Evolutionary conservation across 495 filamentous ascomycete genomes (phyloP), one percentile per base, ranked within the genome.

Genomic region (Astrothelium macrocarpum): DNA sequence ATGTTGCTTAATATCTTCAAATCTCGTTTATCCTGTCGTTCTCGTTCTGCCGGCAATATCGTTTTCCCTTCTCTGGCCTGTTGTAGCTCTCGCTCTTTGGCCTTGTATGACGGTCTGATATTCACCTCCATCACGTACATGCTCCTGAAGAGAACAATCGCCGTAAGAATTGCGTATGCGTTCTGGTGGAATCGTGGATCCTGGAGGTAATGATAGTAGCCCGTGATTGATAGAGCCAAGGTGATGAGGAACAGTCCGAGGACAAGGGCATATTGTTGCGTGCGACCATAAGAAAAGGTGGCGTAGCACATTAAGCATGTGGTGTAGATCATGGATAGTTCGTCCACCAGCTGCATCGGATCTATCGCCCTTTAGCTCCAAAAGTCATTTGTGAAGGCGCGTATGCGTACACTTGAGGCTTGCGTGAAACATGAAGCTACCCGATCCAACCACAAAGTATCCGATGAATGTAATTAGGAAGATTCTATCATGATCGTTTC

Each of bases 241-340:
- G 77, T 77, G 34, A 85, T 59, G 32, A 94, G 79, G n/a, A 72
- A 78, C 0, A 82, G 26, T 11, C 78, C 92, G 45, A 96, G 77
- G 60, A 82, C 61, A 3, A 81, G 58, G 9, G 83, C 80, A 39
- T 86, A 77, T n/a, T 62, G 66, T 12, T 70, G 67, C 4, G 90
- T 78, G 64, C 81, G 80, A 4, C 79, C 83, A 75, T 93, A 88
- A 11, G 88, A 85, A 73, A 96, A 94, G 23, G 89, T 89, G 16
- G 90, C 90, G 73, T 87, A 95, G 73, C 80, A 86, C 87, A 96
- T 95, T n/a, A 96, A 75, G 67, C 88, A 95, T 9, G 93, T 95
- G 1, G 93, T 96, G 72, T 98, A 97, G 32, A 98, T 96, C 94
- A 97, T 97, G 65, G 87, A 90, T 9, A 97, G 82, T 75, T 98